These are phyloP conservation scores for Phoma sp. DNA, from an alignment of 2,329 filamentous ascomycete genomes.

Conservation along the genomic window DNA sequence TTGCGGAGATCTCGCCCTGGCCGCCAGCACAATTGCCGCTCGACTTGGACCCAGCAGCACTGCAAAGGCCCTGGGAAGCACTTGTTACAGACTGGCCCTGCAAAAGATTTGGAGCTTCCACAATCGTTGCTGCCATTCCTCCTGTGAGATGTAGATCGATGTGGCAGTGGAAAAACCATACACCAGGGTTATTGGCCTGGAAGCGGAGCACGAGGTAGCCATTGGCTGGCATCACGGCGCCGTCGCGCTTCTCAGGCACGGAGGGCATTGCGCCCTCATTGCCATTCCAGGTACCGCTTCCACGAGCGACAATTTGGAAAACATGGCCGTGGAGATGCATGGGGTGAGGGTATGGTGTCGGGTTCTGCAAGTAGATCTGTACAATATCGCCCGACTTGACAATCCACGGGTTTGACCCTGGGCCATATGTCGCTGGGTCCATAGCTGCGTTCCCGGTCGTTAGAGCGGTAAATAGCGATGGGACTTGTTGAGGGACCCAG, in stretches of 20 bases:
- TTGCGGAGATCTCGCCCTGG: constrained; percentile 19
- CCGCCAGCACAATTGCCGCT: constrained; percentile 33
- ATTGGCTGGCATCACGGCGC: constrained; percentile 49
- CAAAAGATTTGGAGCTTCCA: constrained; percentile 34
- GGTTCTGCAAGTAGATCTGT: constrained; percentile 41
- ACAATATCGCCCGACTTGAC: constrained; percentile 12
- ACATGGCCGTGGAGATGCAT: constrained; percentile 47
- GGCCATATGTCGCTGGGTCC: constrained; percentile 45
- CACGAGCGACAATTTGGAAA: constrained; percentile 46
- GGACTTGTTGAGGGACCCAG: constrained; percentile 74
- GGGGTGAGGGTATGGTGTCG: constrained; percentile 47
- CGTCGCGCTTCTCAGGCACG: constrained; percentile 49
- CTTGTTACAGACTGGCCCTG: constrained; percentile 23
- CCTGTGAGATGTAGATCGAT: constrained; percentile 41
- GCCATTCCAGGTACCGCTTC: constrained; percentile 51
- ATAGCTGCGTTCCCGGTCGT: constrained; percentile 55
- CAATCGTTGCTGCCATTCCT: constrained; percentile 35
- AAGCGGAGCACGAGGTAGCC: constrained; percentile 27
- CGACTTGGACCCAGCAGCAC: constrained; percentile 3
- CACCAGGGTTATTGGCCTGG: constrained; percentile 46
- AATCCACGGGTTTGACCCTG: constrained; percentile 14
- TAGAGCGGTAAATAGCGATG: constrained; percentile 76
- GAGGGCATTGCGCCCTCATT: constrained; percentile 41
- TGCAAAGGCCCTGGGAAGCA: constrained; percentile 22
- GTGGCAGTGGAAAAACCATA: constrained; percentile 47